Evolutionary conservation across 768 basidiomycete species (phyloP), one percentile per base, ranked within the genome.

Genomic region (Russula lepida): DNA sequence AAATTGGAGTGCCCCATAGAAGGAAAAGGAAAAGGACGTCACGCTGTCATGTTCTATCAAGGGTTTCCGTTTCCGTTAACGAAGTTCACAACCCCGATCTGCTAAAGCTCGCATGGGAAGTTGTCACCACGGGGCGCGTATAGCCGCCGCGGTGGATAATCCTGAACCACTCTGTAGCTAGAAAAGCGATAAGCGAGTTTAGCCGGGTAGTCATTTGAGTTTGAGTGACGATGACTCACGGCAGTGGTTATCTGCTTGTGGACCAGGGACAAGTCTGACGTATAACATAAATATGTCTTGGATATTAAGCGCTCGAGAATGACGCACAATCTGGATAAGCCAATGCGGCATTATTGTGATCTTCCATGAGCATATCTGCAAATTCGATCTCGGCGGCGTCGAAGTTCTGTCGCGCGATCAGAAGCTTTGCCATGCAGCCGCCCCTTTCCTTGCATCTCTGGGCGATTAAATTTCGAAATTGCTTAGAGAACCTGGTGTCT

Each of bases 291-390:
- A 51, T 43, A 35, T 17, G 21, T 21, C 17, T 13, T 37, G 35
- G 5, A 17, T 9, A 32, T 46, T 33, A 33, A 53, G 49, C n/a
- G 30, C 58, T 41, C 23, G 35, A 15, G 35, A 13, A 47, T 49
- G 6, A 78, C 85, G 65, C 68, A 95, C 93, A 94, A 71, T 97
- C 92, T 6, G 86, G 73, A 74, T 95, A 97, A 1, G 90, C 86
- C 84, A 95, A 81, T 0, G 86, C 88, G n/a, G 90, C 94, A 68
- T 95, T 97, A 70, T 99, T 99, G 71, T 88, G 83, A 73, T 99
- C 97, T 76, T 99, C 97, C 27, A 97, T 85, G 13, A 99, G 79
- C 89, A 97, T 89, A 74, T 99, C 97, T 65, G 89, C 89, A 68
- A 95, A 98, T 72, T 98, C 97, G 48, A 98, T 82, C 75, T 99